phyloP scores from a whole-genome alignment of 1,139 yeast species.

The Protomyces arabidopsidicola region DNA sequence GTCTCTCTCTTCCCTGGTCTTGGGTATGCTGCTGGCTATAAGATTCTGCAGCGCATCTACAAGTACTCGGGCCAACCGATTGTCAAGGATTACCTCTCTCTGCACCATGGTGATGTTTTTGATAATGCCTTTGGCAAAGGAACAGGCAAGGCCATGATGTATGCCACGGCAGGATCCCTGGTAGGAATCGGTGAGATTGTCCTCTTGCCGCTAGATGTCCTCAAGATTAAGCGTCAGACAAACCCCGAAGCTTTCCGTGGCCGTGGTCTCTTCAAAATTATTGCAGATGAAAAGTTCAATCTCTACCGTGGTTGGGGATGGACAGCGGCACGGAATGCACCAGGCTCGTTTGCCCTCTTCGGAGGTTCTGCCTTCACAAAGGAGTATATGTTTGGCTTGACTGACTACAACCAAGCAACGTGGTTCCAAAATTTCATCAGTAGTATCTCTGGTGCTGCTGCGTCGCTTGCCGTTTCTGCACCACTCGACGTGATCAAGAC shows the following conservation, averaged over 20 bases:
- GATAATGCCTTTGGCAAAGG: slow-evolving; percentile 81
- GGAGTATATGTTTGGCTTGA: slow-evolving; percentile 82
- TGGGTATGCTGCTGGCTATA: slow-evolving; percentile 97
- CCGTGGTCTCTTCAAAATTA: slow-evolving; percentile 83
- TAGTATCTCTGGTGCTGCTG: slow-evolving; percentile 96
- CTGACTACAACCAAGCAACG: slow-evolving; percentile 84
- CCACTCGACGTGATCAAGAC: slow-evolving; percentile 98
- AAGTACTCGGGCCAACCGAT: slow-evolving; percentile 99
- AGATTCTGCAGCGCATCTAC: slow-evolving; percentile 92
- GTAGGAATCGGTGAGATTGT: slow-evolving; percentile 98
- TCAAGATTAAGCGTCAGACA: slow-evolving; percentile 97
- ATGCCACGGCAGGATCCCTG: slow-evolving; percentile 87
- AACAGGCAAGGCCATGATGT: slow-evolving; percentile 91
- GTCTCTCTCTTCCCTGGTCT: slow-evolving; percentile 93
- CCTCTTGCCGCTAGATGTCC: slow-evolving; percentile 87
- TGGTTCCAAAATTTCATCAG: slow-evolving; percentile 94
- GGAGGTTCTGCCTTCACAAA: slow-evolving; percentile 99
- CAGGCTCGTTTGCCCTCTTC: slow-evolving; percentile 94
- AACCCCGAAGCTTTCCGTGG: slow-evolving; percentile 98
- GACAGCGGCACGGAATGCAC: slow-evolving; percentile 99
- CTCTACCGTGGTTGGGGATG: slow-evolving; percentile 99
- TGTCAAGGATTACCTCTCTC: slow-evolving; percentile 79
- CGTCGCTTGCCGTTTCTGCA: slow-evolving; percentile 93
- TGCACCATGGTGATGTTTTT: slow-evolving; percentile 64
- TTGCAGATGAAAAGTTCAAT: slow-evolving; percentile 86